A percentile compares a stretch with the other conserved stretches of the same genome.
Evolutionary conservation across 2,329 filamentous ascomycete genomes (phyloP).

Genomic region (Fusarium xylarioides): DNA sequence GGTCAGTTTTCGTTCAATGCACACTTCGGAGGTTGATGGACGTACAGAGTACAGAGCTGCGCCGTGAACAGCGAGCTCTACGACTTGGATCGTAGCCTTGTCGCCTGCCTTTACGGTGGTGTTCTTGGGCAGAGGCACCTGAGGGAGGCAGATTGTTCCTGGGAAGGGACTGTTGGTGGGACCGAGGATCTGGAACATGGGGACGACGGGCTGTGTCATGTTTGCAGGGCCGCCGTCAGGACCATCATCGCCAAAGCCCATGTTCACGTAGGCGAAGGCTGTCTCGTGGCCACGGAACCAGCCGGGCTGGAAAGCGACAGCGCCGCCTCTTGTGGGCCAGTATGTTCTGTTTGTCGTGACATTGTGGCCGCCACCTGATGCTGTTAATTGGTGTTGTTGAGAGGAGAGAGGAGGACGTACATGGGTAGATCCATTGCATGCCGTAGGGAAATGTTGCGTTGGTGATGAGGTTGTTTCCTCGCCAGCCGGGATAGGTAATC

Average conservation of each 20-base stretch:
- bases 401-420: slow-evolving; percentile 62
- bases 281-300: slow-evolving; percentile 92
- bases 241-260: slow-evolving; percentile 79
- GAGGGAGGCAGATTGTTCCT: slow-evolving; percentile 87
- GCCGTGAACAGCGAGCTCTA: slow-evolving; percentile 85
- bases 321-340: slow-evolving; percentile 89
- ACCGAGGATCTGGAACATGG: slow-evolving; percentile 83
- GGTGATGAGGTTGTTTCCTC: slow-evolving; percentile 85
- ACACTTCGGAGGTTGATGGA: not conserved
- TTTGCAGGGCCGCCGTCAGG: slow-evolving; percentile 76
- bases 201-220: slow-evolving; percentile 85
- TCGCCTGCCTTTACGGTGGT: slow-evolving; percentile 80
- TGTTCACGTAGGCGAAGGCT: slow-evolving; percentile 88
- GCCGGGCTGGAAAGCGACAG: slow-evolving; percentile 89
- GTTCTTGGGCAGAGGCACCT: slow-evolving; percentile 83
- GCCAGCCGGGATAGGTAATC: slow-evolving; percentile 85
- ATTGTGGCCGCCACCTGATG: slow-evolving; percentile 81
- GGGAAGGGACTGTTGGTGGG: slow-evolving; percentile 86
- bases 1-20: not conserved
- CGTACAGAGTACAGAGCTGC: slow-evolving; percentile 81
- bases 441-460: slow-evolving; percentile 85
- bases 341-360: slow-evolving; percentile 84
- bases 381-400: slow-evolving; percentile 10
- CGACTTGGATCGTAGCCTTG: slow-evolving; percentile 87
- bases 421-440: slow-evolving; percentile 96